phyloP scores from a whole-genome alignment of 768 basidiomycete genomes.

The Lactifluus echinatus region DNA sequence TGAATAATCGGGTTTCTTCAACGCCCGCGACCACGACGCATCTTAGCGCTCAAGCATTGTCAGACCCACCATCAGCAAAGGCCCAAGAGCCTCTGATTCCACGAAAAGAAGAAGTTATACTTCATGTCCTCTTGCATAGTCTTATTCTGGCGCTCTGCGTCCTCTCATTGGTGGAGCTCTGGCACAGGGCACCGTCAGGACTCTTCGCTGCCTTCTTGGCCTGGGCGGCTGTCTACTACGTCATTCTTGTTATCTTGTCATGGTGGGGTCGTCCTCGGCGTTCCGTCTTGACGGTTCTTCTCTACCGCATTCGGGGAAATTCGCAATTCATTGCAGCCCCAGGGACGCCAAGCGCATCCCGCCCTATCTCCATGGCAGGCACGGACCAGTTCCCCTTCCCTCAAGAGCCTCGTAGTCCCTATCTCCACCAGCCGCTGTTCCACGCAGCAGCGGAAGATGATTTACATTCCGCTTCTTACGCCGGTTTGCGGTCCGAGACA shows the following conservation, averaged over 20 bases:
- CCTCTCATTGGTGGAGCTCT: slow-evolving; percentile 50
- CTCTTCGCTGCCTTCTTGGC: slow-evolving; percentile 57
- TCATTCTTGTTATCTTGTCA: slow-evolving; percentile 41
- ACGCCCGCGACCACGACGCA: slow-evolving; percentile 48
- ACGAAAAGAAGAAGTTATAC: slow-evolving; percentile 28
- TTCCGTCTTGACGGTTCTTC: slow-evolving; percentile 47
- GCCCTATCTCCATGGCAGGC: slow-evolving; percentile 34
- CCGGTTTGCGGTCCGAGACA: slow-evolving; percentile 32
- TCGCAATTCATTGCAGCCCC: slow-evolving; percentile 23
- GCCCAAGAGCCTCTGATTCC: slow-evolving; percentile 30
- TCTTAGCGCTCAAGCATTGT: slow-evolving; percentile 34
- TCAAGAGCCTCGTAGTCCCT: slow-evolving; percentile 43
- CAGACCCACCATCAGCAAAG: slow-evolving; percentile 22
- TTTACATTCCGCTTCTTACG: slow-evolving; percentile 36
- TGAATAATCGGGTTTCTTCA: slow-evolving; percentile 38
- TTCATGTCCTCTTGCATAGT: slow-evolving; percentile 48
- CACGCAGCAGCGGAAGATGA: slow-evolving; percentile 39
- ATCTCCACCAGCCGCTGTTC: slow-evolving; percentile 58
- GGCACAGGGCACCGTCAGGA: slow-evolving; percentile 43
- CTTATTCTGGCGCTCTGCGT: slow-evolving; percentile 51
- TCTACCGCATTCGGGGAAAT: slow-evolving; percentile 36
- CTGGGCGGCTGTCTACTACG: slow-evolving; percentile 54
- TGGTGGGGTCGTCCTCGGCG: slow-evolving; percentile 49
- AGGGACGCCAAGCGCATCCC: slow-evolving; percentile 32
- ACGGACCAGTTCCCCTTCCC: slow-evolving; percentile 40